These are phyloP conservation scores for Aspergillus uvarum DNA, from an alignment of 2,329 filamentous ascomycete genomes.

Conservation along the genomic window DNA sequence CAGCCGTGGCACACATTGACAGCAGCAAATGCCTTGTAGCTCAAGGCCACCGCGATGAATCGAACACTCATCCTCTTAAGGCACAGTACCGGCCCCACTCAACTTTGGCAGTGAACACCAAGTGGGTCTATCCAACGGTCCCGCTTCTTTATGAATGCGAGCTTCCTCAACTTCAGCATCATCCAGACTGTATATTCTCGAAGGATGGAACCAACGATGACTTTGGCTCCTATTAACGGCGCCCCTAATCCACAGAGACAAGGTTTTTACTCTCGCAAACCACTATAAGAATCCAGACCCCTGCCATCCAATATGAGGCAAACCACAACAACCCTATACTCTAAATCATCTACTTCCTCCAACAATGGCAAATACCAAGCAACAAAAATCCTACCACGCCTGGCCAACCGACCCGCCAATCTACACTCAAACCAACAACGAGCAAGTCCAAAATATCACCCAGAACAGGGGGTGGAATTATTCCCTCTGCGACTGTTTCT, in stretches of 20 bases:
- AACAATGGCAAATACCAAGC: neutral
- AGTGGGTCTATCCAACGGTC: neutral
- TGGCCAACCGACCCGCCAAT: slow-evolving; percentile 5
- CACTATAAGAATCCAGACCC: no score
- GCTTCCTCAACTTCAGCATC: neutral
- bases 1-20: no score
- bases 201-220: no score
- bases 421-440: slow-evolving; percentile 8
- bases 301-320: no score
- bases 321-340: neutral
- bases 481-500: slow-evolving; percentile 19
- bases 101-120: neutral
- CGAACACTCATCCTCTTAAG: no score
- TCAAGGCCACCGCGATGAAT: no score
- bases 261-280: no score
- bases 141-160: neutral
- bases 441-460: neutral
- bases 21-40: no score
- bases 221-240: no score
- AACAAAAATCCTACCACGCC: slow-evolving; percentile 12
- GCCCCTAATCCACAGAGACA: no score
- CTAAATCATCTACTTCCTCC: neutral
- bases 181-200: neutral
- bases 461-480: slow-evolving; percentile 18
- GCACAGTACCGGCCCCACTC: no score